phyloP scores from a whole-genome alignment of 352 stramenopile genomes.

The Phytophthora pistaciae region DNA sequence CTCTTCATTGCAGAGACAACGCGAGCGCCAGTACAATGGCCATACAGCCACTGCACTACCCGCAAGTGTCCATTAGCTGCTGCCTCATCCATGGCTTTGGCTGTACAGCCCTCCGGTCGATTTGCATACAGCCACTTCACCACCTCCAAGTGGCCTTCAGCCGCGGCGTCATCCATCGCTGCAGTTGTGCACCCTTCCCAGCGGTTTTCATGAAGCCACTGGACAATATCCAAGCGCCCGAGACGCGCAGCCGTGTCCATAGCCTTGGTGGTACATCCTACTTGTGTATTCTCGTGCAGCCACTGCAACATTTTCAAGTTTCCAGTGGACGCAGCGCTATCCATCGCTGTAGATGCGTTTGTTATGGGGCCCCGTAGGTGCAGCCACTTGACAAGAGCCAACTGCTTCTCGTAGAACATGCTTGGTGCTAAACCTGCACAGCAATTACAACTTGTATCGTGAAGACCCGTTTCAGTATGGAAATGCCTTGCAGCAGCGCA shows the following conservation, averaged over 20 bases:
- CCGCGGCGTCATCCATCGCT: constrained; percentile 1
- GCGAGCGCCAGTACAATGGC: constrained; percentile 1
- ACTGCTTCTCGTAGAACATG: background rate
- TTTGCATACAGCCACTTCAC: constrained; percentile 6
- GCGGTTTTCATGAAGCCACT: background rate
- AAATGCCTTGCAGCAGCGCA: background rate
- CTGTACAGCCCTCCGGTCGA: background rate
- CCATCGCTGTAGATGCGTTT: background rate
- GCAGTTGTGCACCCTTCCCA: background rate
- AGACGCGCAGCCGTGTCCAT: background rate
- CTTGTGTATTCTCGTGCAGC: constrained; percentile 1
- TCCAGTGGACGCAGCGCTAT: constrained; percentile 1
- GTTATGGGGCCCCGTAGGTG: background rate
- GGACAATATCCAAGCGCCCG: constrained; percentile 5
- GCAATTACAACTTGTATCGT: background rate
- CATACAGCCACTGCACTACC: background rate
- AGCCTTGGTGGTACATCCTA: background rate
- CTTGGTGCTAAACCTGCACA: background rate
- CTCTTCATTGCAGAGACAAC: background rate
- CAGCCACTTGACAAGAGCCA: background rate
- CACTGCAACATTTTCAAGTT: constrained; percentile 3
- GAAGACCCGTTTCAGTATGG: background rate
- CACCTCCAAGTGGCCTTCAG: constrained; percentile 4
- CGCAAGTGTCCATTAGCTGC: constrained; percentile 2
- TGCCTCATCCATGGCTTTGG: background rate